phyloP scores from a whole-genome alignment of 805 yeast genomes.

The Myxozyma sirexii region DNA sequence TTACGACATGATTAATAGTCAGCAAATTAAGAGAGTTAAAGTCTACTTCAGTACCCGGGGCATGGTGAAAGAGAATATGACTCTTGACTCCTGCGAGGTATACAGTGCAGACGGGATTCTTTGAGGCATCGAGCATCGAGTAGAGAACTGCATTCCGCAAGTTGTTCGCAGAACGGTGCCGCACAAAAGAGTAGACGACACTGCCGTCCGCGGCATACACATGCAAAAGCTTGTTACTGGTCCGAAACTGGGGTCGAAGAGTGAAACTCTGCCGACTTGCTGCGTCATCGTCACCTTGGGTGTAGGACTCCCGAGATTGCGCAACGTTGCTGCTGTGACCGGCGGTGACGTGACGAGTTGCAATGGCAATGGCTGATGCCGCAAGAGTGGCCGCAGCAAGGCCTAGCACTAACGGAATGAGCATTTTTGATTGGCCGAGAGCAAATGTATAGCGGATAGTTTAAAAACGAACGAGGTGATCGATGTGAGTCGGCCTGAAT shows the following conservation, averaged over 20 bases:
- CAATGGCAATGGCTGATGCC: background rate
- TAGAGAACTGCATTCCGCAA: slow-evolving; percentile 9
- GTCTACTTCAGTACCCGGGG: background rate
- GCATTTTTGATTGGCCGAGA: background rate
- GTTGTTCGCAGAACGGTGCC: slow-evolving; percentile 8
- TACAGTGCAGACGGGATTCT: slow-evolving; percentile 14
- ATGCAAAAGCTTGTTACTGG: slow-evolving; percentile 16
- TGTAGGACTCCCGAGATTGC: background rate
- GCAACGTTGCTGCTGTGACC: background rate
- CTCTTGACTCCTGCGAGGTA: slow-evolving; percentile 19
- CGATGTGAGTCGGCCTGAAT: background rate
- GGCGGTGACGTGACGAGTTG: background rate
- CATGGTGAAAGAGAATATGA: slow-evolving; percentile 20
- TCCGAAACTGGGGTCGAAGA: slow-evolving; percentile 30
- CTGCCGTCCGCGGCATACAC: slow-evolving; percentile 20
- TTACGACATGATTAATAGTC: slow-evolving; percentile 56
- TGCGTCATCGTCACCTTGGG: background rate
- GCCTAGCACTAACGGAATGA: background rate
- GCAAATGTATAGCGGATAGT: background rate
- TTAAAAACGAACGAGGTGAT: background rate
- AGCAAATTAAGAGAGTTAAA: background rate
- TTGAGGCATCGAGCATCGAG: slow-evolving; percentile 18
- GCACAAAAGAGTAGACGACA: slow-evolving; percentile 16
- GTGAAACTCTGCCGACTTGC: slow-evolving; percentile 13
- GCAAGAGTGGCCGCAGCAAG: background rate